Conservation (phyloP, 306 rosid species). For the Cicer judaicum region DNA sequence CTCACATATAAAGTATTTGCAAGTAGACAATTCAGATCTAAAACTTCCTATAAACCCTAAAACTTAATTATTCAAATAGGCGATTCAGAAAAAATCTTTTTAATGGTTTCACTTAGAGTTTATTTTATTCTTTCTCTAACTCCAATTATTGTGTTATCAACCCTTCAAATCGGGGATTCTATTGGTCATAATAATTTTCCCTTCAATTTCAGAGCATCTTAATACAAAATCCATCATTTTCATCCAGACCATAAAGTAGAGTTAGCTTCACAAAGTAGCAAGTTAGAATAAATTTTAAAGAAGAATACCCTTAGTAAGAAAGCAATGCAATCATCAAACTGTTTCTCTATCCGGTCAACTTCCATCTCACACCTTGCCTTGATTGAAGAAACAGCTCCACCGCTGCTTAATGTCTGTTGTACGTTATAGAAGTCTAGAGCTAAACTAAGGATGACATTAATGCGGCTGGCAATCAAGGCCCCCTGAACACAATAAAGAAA, state of each 20-base stretch:
- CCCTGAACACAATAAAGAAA: slow-evolving; percentile 61
- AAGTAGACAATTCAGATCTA: slow-evolving; percentile 8
- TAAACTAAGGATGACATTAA: slow-evolving; percentile 87
- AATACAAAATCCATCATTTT: slow-evolving; percentile 33
- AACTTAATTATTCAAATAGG: slow-evolving; percentile 11
- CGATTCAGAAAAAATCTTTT: background rate
- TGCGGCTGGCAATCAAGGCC: slow-evolving; percentile 95
- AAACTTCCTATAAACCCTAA: background rate
- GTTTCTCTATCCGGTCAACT: slow-evolving; percentile 89
- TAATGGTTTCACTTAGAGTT: background rate
- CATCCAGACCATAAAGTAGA: slow-evolving; percentile 29
- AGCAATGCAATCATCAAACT: slow-evolving; percentile 94
- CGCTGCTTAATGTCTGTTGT: slow-evolving; percentile 77
- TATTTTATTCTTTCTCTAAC: slow-evolving; percentile 11
- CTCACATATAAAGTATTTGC: background rate
- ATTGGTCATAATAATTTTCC: background rate
- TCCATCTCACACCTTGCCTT: slow-evolving; percentile 96
- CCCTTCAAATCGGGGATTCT: slow-evolving; percentile 7
- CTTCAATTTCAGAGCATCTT: slow-evolving; percentile 14
- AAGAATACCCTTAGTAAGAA: slow-evolving; percentile 86
- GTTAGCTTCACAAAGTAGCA: slow-evolving; percentile 4
- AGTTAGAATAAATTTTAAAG: slow-evolving; percentile 34
- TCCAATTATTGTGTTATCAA: slow-evolving; percentile 24
- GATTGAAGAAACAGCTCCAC: slow-evolving; percentile 89
- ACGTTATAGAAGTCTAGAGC: slow-evolving; percentile 87